A percentile compares a stretch with the other conserved stretches of the same genome.
These are phyloP conservation scores for Cladosporium austrohemisphaericum DNA, from an alignment of 2,329 filamentous ascomycete species.

Conservation along the genomic window DNA sequence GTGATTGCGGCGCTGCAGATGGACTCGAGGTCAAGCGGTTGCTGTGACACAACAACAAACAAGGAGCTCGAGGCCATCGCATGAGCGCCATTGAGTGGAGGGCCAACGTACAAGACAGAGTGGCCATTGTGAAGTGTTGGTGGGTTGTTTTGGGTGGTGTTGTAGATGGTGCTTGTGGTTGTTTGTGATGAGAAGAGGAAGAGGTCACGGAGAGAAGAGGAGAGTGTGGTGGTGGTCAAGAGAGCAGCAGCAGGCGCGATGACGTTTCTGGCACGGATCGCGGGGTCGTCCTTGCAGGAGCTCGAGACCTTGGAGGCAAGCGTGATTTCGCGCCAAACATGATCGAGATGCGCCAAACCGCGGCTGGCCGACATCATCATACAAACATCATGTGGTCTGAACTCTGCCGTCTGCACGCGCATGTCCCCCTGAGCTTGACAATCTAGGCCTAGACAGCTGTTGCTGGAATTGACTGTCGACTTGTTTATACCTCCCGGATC, in stretches of 20 bases:
- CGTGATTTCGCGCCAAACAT: constrained; percentile 9
- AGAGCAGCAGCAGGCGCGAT: background rate
- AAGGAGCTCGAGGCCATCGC: background rate
- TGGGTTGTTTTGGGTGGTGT: constrained; percentile 5
- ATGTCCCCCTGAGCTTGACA: too few relatives aligned
- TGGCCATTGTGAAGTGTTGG: constrained; percentile 46
- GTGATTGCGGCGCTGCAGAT: constrained; percentile 6
- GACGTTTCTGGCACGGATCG: constrained; percentile 2
- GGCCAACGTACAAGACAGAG: constrained; percentile 54
- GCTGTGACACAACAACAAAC: constrained; percentile 9
- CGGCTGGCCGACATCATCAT: constrained; percentile 11
- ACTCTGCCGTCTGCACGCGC: background rate
- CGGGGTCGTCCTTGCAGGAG: constrained; percentile 2
- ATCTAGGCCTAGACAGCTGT: too few relatives aligned
- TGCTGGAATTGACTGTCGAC: too few relatives aligned
- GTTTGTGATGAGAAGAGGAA: constrained; percentile 14
- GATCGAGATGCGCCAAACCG: constrained; percentile 3
- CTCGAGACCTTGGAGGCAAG: constrained; percentile 10
- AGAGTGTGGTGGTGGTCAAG: constrained; percentile 4
- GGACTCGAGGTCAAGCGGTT: constrained; percentile 1
- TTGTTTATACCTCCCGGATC: too few relatives aligned
- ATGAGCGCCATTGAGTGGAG: constrained; percentile 2
- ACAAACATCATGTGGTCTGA: constrained; percentile 9
- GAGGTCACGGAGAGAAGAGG: constrained; percentile 1
- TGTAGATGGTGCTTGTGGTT: constrained; percentile 4